Conservation (phyloP, 768 basidiomycete genomes). For the Calvatia gigantea region DNA sequence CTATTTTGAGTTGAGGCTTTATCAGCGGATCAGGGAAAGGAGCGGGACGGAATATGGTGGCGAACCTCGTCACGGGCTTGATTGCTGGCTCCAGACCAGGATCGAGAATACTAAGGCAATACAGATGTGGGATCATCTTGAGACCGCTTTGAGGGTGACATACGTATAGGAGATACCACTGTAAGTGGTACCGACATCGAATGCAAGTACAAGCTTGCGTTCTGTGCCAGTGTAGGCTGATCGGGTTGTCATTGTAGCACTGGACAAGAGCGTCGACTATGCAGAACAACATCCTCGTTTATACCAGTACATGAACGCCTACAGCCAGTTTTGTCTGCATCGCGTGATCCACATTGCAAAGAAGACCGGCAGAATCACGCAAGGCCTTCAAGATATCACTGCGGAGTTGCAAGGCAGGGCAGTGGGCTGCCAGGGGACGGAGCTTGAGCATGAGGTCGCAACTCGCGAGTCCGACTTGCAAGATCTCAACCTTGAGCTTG, state of each 20-base stretch:
- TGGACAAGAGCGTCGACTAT: not conserved
- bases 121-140: not conserved
- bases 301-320: not conserved
- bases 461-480: no score
- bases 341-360: not conserved
- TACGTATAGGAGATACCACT: conserved; percentile 42
- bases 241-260: conserved; percentile 13
- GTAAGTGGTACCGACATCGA: conserved; percentile 49
- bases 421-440: not conserved
- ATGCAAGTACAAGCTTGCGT: conserved; percentile 41
- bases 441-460: no score
- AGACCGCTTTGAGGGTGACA: not conserved
- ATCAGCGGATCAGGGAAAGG: not conserved
- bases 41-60: conserved; percentile 18
- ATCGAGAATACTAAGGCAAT: conserved; percentile 28
- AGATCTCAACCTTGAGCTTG: no score
- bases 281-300: not conserved
- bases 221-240: conserved; percentile 31
- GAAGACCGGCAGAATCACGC: not conserved
- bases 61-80: conserved; percentile 35
- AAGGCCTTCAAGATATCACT: no score
- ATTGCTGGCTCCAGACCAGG: conserved; percentile 31
- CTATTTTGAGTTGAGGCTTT: conserved; percentile 3
- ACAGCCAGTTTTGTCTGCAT: not conserved
- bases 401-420: not conserved